These are phyloP conservation scores for Pogostemon cablin DNA, from an alignment of 257 asterid species.

Conservation along the genomic window DNA sequence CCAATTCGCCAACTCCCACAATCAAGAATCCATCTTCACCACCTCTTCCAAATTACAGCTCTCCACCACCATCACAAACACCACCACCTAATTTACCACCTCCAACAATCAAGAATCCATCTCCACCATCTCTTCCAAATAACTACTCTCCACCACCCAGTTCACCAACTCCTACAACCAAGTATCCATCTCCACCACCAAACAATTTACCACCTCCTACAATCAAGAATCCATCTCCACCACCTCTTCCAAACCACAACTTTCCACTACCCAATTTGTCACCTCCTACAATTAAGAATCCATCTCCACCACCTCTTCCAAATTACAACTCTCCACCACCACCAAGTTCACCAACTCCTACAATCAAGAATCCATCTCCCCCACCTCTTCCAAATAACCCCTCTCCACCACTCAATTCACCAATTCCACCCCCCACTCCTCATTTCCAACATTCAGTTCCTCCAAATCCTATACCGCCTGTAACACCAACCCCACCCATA, in stretches of 20 bases:
- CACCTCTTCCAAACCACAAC: slow-evolving; percentile 26
- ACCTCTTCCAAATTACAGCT: no score
- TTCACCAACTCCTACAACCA: slow-evolving; percentile 12
- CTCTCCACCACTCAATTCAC: slow-evolving; percentile 1
- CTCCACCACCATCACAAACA: not conserved
- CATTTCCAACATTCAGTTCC: slow-evolving; percentile 1
- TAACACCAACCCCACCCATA: slow-evolving; percentile 39
- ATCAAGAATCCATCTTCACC: not conserved
- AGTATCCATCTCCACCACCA: slow-evolving; percentile 19
- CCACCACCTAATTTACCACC: slow-evolving; percentile 17
- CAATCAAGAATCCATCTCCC: not conserved
- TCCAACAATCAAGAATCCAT: not conserved
- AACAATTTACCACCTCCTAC: not conserved
- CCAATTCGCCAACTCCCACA: not conserved
- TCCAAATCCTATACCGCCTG: slow-evolving; percentile 29
- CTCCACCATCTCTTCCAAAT: slow-evolving; percentile 1
- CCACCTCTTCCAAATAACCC: no score
- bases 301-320: slow-evolving; percentile 33
- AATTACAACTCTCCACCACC: not conserved
- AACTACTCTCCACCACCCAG: not conserved
- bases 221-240: slow-evolving; percentile 15
- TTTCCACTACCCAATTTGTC: slow-evolving; percentile 17
- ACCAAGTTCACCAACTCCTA: not conserved
- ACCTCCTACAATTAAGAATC: not conserved
- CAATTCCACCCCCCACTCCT: slow-evolving; percentile 33